Percentiles rank a stretch among this genome's conserved stretches.
Evolutionary conservation across 1,139 yeast species (phyloP).

Genomic region (Citeromyces siamensis): DNA sequence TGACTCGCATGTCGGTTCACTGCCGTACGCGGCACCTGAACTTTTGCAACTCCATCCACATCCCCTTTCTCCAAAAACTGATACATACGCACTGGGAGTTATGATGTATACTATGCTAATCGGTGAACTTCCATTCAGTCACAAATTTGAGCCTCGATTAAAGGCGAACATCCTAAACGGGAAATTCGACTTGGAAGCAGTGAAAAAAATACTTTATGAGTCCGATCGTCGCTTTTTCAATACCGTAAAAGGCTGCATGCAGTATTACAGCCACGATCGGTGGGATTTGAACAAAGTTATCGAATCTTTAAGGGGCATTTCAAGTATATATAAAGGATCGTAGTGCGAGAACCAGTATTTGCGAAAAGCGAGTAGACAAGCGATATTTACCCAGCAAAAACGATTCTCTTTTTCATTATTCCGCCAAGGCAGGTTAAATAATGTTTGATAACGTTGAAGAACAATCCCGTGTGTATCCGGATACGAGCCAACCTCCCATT

Average conservation of each 20-base stretch:
- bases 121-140: conserved; percentile 75
- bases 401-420: too few species aligned
- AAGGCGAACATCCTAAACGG: conserved; percentile 64
- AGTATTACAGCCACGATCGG: background rate
- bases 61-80: conserved; percentile 63
- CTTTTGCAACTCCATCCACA: conserved; percentile 55
- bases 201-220: conserved; percentile 18
- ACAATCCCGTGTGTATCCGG: too few species aligned
- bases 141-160: conserved; percentile 67
- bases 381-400: too few species aligned
- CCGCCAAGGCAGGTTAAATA: too few species aligned
- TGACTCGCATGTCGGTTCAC: conserved; percentile 69
- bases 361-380: too few species aligned
- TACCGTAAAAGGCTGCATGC: conserved; percentile 4
- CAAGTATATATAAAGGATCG: background rate
- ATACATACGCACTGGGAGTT: conserved; percentile 88
- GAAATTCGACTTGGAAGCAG: conserved; percentile 34
- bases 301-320: background rate
- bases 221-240: background rate
- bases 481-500: too few species aligned
- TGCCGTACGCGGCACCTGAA: conserved; percentile 92
- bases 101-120: conserved; percentile 59
- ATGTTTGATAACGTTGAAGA: too few species aligned
- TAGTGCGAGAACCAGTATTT: background rate
- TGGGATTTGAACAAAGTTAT: background rate